Evolutionary conservation across 805 yeast species (phyloP), one percentile per base, ranked within the genome.

Genomic region (Hanseniaspora valbyensis): DNA sequence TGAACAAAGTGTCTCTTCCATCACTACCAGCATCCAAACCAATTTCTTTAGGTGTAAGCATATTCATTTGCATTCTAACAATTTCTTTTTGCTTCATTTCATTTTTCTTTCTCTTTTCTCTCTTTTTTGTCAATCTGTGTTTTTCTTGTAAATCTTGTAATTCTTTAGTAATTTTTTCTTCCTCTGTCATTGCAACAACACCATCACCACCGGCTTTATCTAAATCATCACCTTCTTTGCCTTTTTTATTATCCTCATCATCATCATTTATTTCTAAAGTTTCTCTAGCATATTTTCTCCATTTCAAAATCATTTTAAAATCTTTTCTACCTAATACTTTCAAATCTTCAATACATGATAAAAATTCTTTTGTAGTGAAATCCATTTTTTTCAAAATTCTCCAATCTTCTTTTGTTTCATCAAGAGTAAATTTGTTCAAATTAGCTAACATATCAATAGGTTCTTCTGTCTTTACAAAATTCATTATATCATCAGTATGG

Each of bases 311-410:
- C 63, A 72, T 67, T 60, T 90, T 81, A 70, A 92, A 92, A 66
- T 92, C 99, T 60, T 88, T 90, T 65, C 79, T 87, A 58, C 98
- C 98, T 50, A 92, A 73, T 5, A 90, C 96, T 64, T 86, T 87
- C 63, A 92, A 74, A 74, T 92, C 99, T 61, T 83, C 84, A 59
- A 90, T 71, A 64, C 95, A 87, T 57, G 81, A 88, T 42, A 80
- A 64, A 45, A 92, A 73, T 62, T 90, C 97, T 0, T 74, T 70
- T 0, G 88, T 83, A 8, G 95, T 86, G 57, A 79, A 80, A 52
- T 80, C 83, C 67, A 89, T 69, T 63, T 80, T 84, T 53, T 74
- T 76, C 28, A 89, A 66, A 25, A 78, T 69, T 57, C 77, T 77
- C 82, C 94, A 78, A 54, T 86, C 89, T 36, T 78, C 78, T 56